Conservation (phyloP, 805 yeast genomes). For the Ogataea pini region DNA sequence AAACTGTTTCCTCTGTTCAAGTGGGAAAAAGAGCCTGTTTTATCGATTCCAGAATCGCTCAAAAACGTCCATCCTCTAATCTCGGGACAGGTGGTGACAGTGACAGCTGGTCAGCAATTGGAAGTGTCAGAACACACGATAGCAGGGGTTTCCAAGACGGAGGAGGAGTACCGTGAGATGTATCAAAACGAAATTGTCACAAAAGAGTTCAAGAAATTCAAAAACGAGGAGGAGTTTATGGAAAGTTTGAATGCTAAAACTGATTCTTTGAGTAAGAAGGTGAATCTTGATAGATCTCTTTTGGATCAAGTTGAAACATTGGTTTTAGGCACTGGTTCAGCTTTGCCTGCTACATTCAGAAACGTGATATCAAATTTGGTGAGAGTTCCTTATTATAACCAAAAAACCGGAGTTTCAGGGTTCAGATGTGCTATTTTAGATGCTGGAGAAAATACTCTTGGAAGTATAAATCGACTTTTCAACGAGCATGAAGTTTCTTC, state of each 20-base stretch:
- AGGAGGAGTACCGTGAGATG: conserved; percentile 26
- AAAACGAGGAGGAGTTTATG: conserved; percentile 14
- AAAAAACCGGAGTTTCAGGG: conserved; percentile 12
- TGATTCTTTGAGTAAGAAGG: conserved; percentile 6
- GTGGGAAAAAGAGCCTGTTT: conserved; percentile 32
- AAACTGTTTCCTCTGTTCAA: conserved; percentile 45
- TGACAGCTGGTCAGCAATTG: conserved; percentile 22
- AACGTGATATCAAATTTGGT: conserved; percentile 83
- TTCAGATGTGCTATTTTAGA: conserved; percentile 64
- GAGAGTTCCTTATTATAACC: conserved; percentile 55
- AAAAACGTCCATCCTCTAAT: conserved; percentile 30
- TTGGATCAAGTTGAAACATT: conserved; percentile 61
- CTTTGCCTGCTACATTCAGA: conserved; percentile 79
- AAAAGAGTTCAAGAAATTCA: conserved; percentile 23
- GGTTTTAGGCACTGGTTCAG: conserved; percentile 91
- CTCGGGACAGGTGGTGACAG: conserved; percentile 30
- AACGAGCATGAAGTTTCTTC: conserved; percentile 43
- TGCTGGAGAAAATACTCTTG: conserved; percentile 94
- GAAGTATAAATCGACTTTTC: conserved; percentile 64
- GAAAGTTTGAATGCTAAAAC: neutral
- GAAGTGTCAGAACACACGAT: conserved; percentile 8
- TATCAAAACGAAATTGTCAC: conserved; percentile 22
- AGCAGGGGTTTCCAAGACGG: conserved; percentile 21
- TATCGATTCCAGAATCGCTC: conserved; percentile 26
- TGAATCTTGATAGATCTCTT: conserved; percentile 30